Conservation (phyloP, 163 green algal genomes). For the Scenedesmus sp. region DNA sequence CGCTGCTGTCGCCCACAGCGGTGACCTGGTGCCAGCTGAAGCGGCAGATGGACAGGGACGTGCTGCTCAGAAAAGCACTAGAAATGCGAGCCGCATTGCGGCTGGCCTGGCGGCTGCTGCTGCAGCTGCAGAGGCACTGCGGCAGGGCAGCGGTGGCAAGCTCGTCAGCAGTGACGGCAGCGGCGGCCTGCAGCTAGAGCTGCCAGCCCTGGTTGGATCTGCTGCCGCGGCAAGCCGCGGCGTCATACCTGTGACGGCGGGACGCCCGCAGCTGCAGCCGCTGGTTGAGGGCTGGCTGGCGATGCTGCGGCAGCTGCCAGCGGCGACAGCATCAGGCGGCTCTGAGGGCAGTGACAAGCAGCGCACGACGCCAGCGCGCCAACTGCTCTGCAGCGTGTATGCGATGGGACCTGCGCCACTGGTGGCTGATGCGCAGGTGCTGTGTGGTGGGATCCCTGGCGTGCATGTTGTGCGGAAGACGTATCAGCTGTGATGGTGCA, state of each 20-base stretch:
- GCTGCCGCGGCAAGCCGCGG: background rate
- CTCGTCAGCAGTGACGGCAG: background rate
- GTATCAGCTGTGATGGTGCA: slow-evolving; percentile 4
- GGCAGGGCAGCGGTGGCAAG: background rate
- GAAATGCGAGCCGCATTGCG: too few relatives aligned
- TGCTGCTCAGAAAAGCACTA: background rate
- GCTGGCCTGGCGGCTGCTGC: background rate
- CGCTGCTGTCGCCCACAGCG: background rate
- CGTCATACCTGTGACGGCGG: background rate
- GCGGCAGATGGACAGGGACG: background rate
- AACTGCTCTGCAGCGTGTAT: background rate
- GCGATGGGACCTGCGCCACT: slow-evolving; percentile 10
- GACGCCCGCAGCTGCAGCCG: background rate
- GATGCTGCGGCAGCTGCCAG: background rate
- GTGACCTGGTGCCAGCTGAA: background rate
- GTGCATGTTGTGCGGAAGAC: slow-evolving; percentile 21
- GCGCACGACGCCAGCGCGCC: background rate
- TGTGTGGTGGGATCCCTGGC: background rate
- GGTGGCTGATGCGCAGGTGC: background rate
- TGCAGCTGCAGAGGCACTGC: background rate
- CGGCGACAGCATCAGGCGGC: background rate
- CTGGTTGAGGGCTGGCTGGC: background rate
- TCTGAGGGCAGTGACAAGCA: background rate
- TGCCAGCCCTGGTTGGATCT: background rate
- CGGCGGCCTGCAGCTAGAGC: background rate